Conservation (phyloP, 306 rosid genomes). For the Hippophae rhamnoides region DNA sequence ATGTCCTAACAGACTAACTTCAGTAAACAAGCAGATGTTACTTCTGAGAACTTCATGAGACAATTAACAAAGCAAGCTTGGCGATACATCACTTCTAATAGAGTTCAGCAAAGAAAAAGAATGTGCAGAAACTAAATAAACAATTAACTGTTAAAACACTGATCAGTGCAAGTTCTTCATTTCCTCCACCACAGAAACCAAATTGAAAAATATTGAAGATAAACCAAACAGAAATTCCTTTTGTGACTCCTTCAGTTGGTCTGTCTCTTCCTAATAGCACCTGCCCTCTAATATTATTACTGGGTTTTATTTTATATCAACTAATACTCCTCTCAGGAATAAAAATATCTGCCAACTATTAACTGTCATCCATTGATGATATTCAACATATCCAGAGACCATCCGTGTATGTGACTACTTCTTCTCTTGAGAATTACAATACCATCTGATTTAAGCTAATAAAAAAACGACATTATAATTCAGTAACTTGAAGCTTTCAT, state of each 20-base stretch:
- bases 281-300: constrained; percentile 17
- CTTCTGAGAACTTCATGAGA: neutral
- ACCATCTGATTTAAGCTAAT: constrained; percentile 35
- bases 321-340: constrained; percentile 14
- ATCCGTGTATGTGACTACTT: constrained; percentile 13
- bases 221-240: constrained; percentile 14
- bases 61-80: neutral
- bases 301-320: constrained; percentile 20
- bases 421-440: constrained; percentile 24
- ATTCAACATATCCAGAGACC: constrained; percentile 32
- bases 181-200: constrained; percentile 15
- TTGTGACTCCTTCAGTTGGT: constrained; percentile 1
- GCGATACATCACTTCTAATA: neutral
- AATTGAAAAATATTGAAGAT: constrained; percentile 8
- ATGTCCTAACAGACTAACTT: constrained; percentile 16
- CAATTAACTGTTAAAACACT: constrained; percentile 8
- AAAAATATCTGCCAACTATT: constrained; percentile 12
- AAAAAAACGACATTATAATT: constrained; percentile 29
- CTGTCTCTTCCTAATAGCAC: constrained; percentile 6
- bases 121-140: neutral
- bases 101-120: constrained; percentile 5
- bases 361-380: constrained; percentile 22
- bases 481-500: constrained; percentile 27
- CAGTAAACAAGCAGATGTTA: constrained; percentile 6
- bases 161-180: constrained; percentile 13